Conservation (phyloP, 2,329 filamentous ascomycete genomes). For the Beauveria medogensis region DNA sequence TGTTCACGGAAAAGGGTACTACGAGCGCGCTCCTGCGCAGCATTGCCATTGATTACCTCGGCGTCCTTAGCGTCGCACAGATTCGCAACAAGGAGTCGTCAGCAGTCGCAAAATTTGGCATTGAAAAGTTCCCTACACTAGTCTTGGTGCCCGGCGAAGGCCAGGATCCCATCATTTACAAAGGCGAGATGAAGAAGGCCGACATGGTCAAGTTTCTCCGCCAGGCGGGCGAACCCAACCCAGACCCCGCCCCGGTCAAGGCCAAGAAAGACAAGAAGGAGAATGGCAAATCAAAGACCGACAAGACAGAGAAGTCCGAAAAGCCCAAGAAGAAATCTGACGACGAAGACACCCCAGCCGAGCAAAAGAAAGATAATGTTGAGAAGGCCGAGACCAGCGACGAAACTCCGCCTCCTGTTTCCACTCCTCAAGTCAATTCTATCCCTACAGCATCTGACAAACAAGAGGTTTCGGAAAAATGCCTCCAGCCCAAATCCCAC, state of each 20-base stretch:
- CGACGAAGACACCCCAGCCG: constrained; percentile 20
- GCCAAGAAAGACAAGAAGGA: constrained; percentile 31
- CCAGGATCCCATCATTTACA: constrained; percentile 62
- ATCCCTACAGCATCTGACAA: constrained; percentile 58
- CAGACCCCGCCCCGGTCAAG: constrained; percentile 49
- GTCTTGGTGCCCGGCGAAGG: constrained; percentile 68
- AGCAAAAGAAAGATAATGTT: constrained; percentile 16
- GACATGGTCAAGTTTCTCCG: constrained; percentile 75
- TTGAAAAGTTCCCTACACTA: constrained; percentile 72
- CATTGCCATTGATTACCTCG: constrained; percentile 84
- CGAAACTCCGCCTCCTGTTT: constrained; percentile 13
- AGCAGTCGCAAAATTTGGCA: constrained; percentile 63
- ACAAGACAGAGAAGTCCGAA: constrained; percentile 32
- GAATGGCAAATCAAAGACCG: constrained; percentile 32
- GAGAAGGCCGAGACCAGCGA: constrained; percentile 25
- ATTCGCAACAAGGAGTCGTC: constrained; percentile 72
- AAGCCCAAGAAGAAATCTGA: constrained; percentile 33
- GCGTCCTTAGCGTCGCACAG: constrained; percentile 70
- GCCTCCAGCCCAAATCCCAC: constrained; percentile 65
- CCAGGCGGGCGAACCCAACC: constrained; percentile 70
- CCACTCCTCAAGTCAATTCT: constrained; percentile 39
- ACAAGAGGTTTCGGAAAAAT: constrained; percentile 59
- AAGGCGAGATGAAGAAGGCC: constrained; percentile 79
- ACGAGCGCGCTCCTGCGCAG: constrained; percentile 76
- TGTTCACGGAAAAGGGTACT: constrained; percentile 90